Conservation (phyloP, 192 early-diverging fungal genomes). For the Coemansia nantahalensis region DNA sequence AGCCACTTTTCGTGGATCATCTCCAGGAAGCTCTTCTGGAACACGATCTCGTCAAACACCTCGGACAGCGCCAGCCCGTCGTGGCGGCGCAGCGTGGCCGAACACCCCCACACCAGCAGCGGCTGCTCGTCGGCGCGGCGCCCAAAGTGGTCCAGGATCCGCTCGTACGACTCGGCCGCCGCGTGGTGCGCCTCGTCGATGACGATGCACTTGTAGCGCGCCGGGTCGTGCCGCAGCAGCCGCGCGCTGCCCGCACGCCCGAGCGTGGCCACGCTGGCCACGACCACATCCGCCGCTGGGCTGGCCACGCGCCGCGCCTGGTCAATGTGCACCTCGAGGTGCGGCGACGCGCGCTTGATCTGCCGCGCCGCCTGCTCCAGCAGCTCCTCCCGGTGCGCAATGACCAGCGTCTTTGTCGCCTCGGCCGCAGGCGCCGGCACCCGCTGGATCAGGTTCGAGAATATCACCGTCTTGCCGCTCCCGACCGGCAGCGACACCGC, state of each 20-base stretch:
- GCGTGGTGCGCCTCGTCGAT: slow-evolving; percentile 96
- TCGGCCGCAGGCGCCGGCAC: slow-evolving; percentile 59
- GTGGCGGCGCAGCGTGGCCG: slow-evolving; percentile 82
- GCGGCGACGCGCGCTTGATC: slow-evolving; percentile 60
- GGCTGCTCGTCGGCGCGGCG: not conserved
- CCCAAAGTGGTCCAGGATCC: slow-evolving; percentile 72
- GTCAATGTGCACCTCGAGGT: slow-evolving; percentile 62
- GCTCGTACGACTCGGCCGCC: slow-evolving; percentile 67
- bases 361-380: slow-evolving; percentile 74
- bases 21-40: slow-evolving; percentile 65
- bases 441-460: slow-evolving; percentile 72
- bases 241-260: slow-evolving; percentile 53
- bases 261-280: slow-evolving; percentile 76
- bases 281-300: slow-evolving; percentile 65
- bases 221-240: slow-evolving; percentile 66
- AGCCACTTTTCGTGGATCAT: slow-evolving; percentile 88
- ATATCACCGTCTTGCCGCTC: slow-evolving; percentile 90
- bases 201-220: slow-evolving; percentile 80
- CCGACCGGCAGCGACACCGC: slow-evolving; percentile 81
- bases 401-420: slow-evolving; percentile 75
- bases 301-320: slow-evolving; percentile 62
- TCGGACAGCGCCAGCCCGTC: slow-evolving; percentile 68
- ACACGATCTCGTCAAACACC: slow-evolving; percentile 79
- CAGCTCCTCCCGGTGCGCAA: slow-evolving; percentile 90
- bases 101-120: slow-evolving; percentile 88